Evolutionary conservation across 2,329 filamentous ascomycete genomes (phyloP).

Genomic region (Sclerotinia trifoliorum): DNA sequence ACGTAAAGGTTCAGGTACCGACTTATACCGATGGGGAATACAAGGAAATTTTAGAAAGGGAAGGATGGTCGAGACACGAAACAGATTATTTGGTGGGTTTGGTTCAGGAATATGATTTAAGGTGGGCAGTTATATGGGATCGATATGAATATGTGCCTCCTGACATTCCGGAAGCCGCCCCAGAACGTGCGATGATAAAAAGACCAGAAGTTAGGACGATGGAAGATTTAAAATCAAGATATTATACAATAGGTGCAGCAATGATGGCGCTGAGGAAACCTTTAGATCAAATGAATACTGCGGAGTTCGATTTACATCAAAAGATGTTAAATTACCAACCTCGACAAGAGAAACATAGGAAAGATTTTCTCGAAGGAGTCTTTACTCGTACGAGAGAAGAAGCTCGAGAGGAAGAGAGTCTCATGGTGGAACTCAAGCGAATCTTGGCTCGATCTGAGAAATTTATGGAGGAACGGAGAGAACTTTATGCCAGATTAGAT

Average conservation of each 20-base stretch:
- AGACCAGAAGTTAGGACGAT: conserved; percentile 60
- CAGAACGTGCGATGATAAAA: conserved; percentile 39
- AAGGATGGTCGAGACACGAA: conserved; percentile 87
- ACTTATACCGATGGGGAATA: conserved; percentile 89
- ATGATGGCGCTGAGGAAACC: conserved; percentile 80
- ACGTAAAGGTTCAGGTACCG: conserved; percentile 74
- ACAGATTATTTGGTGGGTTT: conserved; percentile 85
- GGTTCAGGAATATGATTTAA: conserved; percentile 75
- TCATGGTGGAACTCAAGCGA: conserved; percentile 86
- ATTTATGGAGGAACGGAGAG: conserved; percentile 83
- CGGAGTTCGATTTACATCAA: conserved; percentile 80
- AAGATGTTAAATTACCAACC: conserved; percentile 85
- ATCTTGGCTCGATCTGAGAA: conserved; percentile 84
- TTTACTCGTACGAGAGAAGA: conserved; percentile 81
- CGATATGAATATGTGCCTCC: conserved; percentile 74
- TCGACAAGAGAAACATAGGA: conserved; percentile 73
- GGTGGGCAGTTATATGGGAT: conserved; percentile 90
- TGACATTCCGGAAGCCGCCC: neutral
- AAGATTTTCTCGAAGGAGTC: conserved; percentile 78
- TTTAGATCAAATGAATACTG: conserved; percentile 79
- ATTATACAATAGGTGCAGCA: conserved; percentile 81
- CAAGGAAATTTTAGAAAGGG: conserved; percentile 65
- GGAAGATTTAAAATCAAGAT: conserved; percentile 88
- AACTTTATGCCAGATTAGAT: conserved; percentile 83
- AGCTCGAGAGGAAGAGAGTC: conserved; percentile 84